phyloP scores from a whole-genome alignment of 2,329 filamentous ascomycete genomes.

The Gaeumannomyces sp. region DNA sequence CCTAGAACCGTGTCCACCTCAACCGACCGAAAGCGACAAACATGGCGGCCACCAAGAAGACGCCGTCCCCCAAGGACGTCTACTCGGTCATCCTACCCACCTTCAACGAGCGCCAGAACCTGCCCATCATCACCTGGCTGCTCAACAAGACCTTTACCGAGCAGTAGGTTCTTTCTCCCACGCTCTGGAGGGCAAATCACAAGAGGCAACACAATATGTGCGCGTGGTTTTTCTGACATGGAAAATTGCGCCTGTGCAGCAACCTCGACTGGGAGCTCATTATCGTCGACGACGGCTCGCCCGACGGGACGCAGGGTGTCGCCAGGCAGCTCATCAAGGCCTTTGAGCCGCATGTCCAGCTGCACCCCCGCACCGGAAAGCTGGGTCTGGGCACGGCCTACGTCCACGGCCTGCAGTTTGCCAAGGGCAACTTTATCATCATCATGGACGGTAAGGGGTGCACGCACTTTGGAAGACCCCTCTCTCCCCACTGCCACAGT shows the following conservation, averaged over 20 bases:
- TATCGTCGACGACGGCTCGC: constrained; percentile 96
- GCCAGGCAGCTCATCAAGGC: constrained; percentile 84
- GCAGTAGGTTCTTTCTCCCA: constrained; percentile 52
- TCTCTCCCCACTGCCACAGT: neutral
- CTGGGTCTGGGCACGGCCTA: constrained; percentile 96
- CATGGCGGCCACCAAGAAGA: constrained; percentile 42
- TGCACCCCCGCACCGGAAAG: constrained; percentile 88
- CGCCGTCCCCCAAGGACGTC: constrained; percentile 51
- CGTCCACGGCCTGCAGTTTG: constrained; percentile 87
- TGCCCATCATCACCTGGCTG: constrained; percentile 93
- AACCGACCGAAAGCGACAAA: neutral
- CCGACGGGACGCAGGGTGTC: constrained; percentile 88
- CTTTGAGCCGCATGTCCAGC: constrained; percentile 72
- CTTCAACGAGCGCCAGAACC: constrained; percentile 96
- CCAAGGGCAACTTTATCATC: constrained; percentile 89
- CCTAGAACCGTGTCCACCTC: neutral
- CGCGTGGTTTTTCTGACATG: neutral
- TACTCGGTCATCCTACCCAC: constrained; percentile 97
- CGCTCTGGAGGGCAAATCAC: too few relatives aligned
- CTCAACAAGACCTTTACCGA: constrained; percentile 88
- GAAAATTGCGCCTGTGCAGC: constrained; percentile 37
- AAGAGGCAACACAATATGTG: neutral
- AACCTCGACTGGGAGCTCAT: constrained; percentile 95
- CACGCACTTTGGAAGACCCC: neutral
- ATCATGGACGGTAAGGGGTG: constrained; percentile 75